A percentile compares a stretch with the other conserved stretches of the same genome.
Conservation (phyloP, 805 yeast species). For the Suhomyces pyralidae region DNA sequence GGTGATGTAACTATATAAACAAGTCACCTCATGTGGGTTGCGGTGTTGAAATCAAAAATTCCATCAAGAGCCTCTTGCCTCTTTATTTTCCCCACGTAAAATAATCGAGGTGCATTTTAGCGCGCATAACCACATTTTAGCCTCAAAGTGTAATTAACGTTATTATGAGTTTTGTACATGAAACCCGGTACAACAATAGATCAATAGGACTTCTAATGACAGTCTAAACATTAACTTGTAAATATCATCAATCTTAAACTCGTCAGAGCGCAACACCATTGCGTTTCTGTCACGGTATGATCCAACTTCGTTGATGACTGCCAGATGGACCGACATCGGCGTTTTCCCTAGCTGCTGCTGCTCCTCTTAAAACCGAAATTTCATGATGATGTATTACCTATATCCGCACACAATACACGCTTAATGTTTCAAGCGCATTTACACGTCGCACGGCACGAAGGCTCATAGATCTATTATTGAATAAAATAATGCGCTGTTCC, state of each 20-base stretch:
- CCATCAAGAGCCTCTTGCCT: background rate
- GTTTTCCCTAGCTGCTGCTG: background rate
- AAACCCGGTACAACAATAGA: background rate
- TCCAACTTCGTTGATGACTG: background rate
- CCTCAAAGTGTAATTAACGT: background rate
- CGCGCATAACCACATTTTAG: background rate
- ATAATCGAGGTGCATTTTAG: background rate
- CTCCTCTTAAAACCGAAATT: background rate
- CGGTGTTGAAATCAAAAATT: background rate
- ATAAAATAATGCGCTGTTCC: background rate
- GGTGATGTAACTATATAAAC: background rate
- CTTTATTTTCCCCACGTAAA: background rate
- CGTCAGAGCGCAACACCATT: background rate
- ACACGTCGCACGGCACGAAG: background rate
- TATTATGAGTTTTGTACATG: background rate
- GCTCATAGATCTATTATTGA: background rate
- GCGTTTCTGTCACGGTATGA: background rate
- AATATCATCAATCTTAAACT: background rate
- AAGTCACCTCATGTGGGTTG: background rate
- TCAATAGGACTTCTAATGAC: background rate
- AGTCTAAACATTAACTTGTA: background rate
- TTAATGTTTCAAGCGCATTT: background rate
- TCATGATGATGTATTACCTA: background rate
- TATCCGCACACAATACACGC: conserved; percentile 3
- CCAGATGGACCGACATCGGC: background rate